Evolutionary conservation across 2,329 filamentous ascomycete genomes (phyloP), one percentile per base, ranked within the genome.

Genomic region (Blumeria graminis): DNA sequence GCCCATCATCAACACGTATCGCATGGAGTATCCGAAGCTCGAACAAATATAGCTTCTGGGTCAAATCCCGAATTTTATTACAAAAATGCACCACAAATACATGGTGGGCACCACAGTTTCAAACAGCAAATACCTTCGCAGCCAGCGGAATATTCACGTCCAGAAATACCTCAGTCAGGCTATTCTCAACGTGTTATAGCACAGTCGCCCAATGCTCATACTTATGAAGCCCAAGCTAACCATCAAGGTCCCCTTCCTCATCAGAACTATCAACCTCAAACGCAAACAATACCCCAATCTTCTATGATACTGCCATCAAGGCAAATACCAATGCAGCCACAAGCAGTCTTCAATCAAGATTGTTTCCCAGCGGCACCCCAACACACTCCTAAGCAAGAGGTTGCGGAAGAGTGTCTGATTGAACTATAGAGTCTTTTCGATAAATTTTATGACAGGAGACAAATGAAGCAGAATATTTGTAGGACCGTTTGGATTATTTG

Each of bases 381-480:
- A 58, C 77, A 82, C 66, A 74, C 77, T 16, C 50, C 58, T 56
- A 69, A 71, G 45, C 71, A 74, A 61, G 65, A 73, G 68, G 63
- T 76, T 0, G 74, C 83, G 51, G 85, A 90, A 68, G 86, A 90
- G 68, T 83, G 80, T 58, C 69, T 92, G 64, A 92, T 92, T 68
- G 86, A 92, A 68, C 72, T 90, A 59, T 89, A 68, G 62, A 53
- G 18, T 22, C 43, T 22, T n/a, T 11, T 11, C 38, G 38, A 5
- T 2, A 41, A 11, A 41, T 5, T 2, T 28, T 28, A 28, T 28
- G 22, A 28, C 4, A 28, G 22, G 22, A 28, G 22, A 28, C 1
- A 2, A 28, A 28, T 28, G 22, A 28, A 28, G 22, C 22, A 28
- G 22, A 28, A 28, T 28, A 28, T 28, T 28, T 4, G 4, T 28